A percentile compares a stretch with the other conserved stretches of the same genome.
Conservation (phyloP, 2,329 filamentous ascomycete genomes). For the Albifimbria verrucaria region DNA sequence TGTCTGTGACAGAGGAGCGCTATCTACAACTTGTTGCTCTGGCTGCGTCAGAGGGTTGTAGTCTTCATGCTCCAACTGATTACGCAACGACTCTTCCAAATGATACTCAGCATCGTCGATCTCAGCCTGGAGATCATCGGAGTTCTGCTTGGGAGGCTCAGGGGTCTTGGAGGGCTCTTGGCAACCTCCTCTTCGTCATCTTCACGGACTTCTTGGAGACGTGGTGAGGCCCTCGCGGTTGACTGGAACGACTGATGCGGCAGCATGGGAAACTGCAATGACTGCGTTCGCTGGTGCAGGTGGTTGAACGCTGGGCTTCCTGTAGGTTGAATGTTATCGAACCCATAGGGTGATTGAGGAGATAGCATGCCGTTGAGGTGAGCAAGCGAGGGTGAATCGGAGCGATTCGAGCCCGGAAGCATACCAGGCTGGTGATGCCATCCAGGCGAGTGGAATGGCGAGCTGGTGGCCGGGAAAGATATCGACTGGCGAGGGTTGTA, state of each 20-base stretch:
- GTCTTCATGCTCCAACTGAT: slow-evolving; percentile 75
- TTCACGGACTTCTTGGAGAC: slow-evolving; percentile 71
- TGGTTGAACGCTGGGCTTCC: slow-evolving; percentile 38
- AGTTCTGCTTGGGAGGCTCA: slow-evolving; percentile 43
- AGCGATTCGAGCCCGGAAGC: slow-evolving; percentile 49
- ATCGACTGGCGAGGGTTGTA: slow-evolving; percentile 72
- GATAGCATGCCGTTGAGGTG: slow-evolving; percentile 57
- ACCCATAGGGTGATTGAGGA: slow-evolving; percentile 60
- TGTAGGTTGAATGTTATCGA: slow-evolving; percentile 43
- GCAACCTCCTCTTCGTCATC: slow-evolving; percentile 60
- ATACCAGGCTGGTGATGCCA: slow-evolving; percentile 58
- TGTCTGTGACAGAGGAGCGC: slow-evolving; percentile 19
- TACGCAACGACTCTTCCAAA: slow-evolving; percentile 73
- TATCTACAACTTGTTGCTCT: slow-evolving; percentile 18
- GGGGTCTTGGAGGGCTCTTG: slow-evolving; percentile 53
- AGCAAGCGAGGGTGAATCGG: slow-evolving; percentile 61
- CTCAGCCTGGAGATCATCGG: slow-evolving; percentile 78
- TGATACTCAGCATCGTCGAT: slow-evolving; percentile 86
- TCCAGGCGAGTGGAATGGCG: slow-evolving; percentile 62
- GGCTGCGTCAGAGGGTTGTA: slow-evolving; percentile 61
- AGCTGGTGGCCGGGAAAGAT: slow-evolving; percentile 59
- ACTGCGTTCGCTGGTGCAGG: slow-evolving; percentile 56
- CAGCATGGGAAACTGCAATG: slow-evolving; percentile 54
- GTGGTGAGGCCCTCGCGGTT: slow-evolving; percentile 53
- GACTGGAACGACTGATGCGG: slow-evolving; percentile 57